A percentile compares a stretch with the other conserved stretches of the same genome.
These are phyloP conservation scores for Hibiscus mutabilis DNA, from an alignment of 345 rosid species.

Conservation along the genomic window DNA sequence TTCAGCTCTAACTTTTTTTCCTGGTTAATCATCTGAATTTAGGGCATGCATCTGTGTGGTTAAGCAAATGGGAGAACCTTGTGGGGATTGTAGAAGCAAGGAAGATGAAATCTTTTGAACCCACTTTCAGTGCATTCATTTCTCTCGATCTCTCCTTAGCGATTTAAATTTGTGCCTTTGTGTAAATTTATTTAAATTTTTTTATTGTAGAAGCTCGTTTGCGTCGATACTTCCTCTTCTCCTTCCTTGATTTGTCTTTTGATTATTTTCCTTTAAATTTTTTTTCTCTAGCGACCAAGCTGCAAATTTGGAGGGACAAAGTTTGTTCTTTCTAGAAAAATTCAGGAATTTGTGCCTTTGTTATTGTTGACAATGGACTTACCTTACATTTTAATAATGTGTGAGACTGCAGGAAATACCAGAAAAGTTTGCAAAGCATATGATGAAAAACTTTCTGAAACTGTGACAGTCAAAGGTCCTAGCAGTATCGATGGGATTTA, in stretches of 20 bases:
- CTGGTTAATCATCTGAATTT: not conserved
- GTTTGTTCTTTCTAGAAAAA: not conserved
- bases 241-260: not conserved
- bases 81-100: conserved; percentile 49
- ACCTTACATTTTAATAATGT: not conserved
- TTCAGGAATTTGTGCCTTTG: not conserved
- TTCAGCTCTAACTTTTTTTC: not conserved
- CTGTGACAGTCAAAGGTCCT: not conserved
- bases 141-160: conserved; percentile 47
- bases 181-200: too few species aligned
- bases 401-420: not conserved
- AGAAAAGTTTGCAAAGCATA: not conserved
- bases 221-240: not conserved
- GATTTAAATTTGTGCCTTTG: conserved; percentile 21
- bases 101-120: conserved; percentile 68
- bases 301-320: not conserved
- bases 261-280: too few species aligned
- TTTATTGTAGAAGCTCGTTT: too few species aligned
- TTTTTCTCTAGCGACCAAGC: not conserved
- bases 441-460: not conserved
- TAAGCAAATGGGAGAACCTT: conserved; percentile 34
- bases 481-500: not conserved
- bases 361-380: not conserved
- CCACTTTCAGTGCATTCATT: conserved; percentile 52
- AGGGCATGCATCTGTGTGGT: too few species aligned